Base-by-base conservation (phyloP, 2,329 filamentous ascomycete species). In the Camillea tinctor region DNA sequence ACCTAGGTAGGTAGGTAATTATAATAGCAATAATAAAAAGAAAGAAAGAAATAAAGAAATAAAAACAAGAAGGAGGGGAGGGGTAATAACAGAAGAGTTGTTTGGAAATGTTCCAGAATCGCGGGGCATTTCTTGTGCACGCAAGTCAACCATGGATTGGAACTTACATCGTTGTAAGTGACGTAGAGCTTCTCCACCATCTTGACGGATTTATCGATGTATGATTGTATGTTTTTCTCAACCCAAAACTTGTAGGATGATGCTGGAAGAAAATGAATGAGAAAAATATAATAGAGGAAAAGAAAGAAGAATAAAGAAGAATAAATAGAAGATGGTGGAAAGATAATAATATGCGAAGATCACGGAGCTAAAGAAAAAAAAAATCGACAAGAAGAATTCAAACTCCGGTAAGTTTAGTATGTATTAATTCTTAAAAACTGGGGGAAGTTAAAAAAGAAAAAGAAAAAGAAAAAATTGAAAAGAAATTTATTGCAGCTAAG, bases 171-270 rank as follows among this genome's bases (percentile, higher is more conserved):
- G 77, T 96, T 96, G 80, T 96, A 96, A 69, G 91, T 95, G 74
- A 95, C 88, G 80, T 94, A 96, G 75, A 93, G 77, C 77, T 96
- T 96, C 77, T 94, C 84, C 67, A 90, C 85, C 90, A 93, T 93
- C 62, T 80, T 89, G 78, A 71, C 63, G 61, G 55, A 52, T 57
- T 53, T 56, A 51, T 44, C 11, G 2, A 17, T n/a, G 15, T 44
- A 44, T 30, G 26, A 11, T 11, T n/a, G n/a, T n/a, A n/a, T n/a
- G n/a, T n/a, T n/a, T n/a, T n/a, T 44, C 36, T 44, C 36, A n/a
- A 5, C 36, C 17, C 36, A n/a, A 44, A 7, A 11, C 15, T 44
- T 15, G n/a, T 30, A 7, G 26, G 26, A 30, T 30, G 26, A 9
- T 30, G 26, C 13, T 30, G 26, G 8, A 30, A 11, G 26, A 30